Evolutionary conservation across 1,284 basidiomycete species (phyloP).

Genomic region (Ceratobasidium sp.): DNA sequence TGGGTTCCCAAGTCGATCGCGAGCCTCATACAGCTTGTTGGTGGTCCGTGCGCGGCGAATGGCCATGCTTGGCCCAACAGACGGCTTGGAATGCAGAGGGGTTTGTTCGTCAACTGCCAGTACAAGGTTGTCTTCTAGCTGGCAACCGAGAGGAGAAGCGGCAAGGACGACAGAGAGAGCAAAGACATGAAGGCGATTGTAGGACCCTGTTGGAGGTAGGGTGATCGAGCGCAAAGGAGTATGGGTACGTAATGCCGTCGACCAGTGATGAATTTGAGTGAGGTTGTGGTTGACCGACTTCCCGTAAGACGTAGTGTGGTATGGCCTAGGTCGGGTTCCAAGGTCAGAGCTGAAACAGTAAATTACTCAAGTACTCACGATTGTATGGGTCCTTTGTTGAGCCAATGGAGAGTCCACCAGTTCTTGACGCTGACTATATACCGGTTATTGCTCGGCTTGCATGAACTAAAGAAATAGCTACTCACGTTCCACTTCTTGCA

Average conservation of each 20-base stretch:
- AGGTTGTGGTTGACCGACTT: conserved; percentile 27
- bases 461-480: neutral
- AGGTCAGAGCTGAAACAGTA: neutral
- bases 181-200: conserved; percentile 60
- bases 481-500: conserved; percentile 43
- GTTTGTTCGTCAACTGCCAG: neutral
- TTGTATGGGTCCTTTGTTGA: conserved; percentile 45
- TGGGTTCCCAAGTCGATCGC: conserved; percentile 55
- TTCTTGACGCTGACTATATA: conserved; percentile 37
- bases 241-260: conserved; percentile 58
- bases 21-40: conserved; percentile 57
- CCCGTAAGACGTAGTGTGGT: conserved; percentile 17
- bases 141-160: conserved; percentile 14
- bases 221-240: conserved; percentile 56
- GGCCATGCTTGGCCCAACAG: conserved; percentile 4
- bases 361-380: conserved; percentile 21
- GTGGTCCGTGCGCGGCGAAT: conserved; percentile 48
- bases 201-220: conserved; percentile 52
- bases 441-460: conserved; percentile 15
- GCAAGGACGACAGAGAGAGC: conserved; percentile 59
- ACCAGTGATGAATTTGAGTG: conserved; percentile 59
- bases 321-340: neutral
- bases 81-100: neutral
- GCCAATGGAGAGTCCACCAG: conserved; percentile 48
- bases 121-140: conserved; percentile 46